Conservation (phyloP, 108 stramenopile genomes). For the Cylindrotheca closterium region DNA sequence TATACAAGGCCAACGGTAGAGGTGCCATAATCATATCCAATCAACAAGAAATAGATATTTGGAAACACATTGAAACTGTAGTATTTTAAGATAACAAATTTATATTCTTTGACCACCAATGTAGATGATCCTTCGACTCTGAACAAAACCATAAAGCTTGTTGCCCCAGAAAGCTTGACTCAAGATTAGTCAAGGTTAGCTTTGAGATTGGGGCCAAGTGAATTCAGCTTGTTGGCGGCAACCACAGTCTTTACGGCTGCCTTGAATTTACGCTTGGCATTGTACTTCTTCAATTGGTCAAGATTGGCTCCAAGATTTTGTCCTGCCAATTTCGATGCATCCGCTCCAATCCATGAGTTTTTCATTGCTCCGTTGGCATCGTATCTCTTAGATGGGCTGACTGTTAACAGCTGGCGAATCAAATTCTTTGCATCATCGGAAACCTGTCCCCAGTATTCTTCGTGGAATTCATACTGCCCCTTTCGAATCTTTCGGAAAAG, state of each 20-base stretch:
- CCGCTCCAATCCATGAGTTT: conserved; percentile 78
- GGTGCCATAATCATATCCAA: too few relatives aligned
- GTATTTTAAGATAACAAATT: too few relatives aligned
- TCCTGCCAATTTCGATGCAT: conserved; percentile 44
- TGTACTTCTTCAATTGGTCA: conserved; percentile 78
- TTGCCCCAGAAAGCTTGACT: too few relatives aligned
- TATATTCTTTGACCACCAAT: too few relatives aligned
- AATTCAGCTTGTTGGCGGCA: conserved; percentile 70
- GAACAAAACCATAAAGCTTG: too few relatives aligned
- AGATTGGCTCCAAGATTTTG: conserved; percentile 74
- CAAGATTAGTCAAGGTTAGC: conserved; percentile 35
- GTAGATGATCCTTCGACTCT: too few relatives aligned
- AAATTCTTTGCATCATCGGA: conserved; percentile 80
- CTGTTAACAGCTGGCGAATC: conserved; percentile 69
- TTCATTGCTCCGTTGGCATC: conserved; percentile 60
- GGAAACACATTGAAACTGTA: too few relatives aligned
- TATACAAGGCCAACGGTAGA: too few relatives aligned
- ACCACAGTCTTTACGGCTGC: conserved; percentile 83
- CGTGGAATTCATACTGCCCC: conserved; percentile 86
- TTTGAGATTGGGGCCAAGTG: conserved; percentile 67
- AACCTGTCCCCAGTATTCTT: conserved; percentile 87
- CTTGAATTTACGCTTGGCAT: conserved; percentile 89
- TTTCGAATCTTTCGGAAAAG: conserved; percentile 92
- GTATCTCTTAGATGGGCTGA: conserved; percentile 67
- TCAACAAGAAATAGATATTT: too few relatives aligned